These are phyloP conservation scores for Plectosphaerella plurivora DNA, from an alignment of 2,329 filamentous ascomycete genomes.

Conservation along the genomic window DNA sequence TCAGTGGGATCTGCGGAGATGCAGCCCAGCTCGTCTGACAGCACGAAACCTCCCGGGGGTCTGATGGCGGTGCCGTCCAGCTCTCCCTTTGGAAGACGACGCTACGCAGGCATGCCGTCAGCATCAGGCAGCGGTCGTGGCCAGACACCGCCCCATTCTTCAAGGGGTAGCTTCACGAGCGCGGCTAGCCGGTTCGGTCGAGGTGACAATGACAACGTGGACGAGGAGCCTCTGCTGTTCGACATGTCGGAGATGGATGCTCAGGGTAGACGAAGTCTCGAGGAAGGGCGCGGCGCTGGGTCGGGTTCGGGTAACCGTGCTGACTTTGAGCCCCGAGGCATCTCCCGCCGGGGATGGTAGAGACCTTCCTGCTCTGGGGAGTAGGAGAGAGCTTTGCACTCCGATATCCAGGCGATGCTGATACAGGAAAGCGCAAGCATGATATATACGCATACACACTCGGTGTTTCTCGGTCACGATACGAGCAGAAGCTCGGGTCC, in stretches of 20 bases:
- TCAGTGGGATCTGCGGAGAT: slow-evolving; percentile 31
- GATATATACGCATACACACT: background rate
- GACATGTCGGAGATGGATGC: slow-evolving; percentile 68
- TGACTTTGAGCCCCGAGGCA: slow-evolving; percentile 33
- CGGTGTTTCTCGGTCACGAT: background rate
- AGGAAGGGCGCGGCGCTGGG: slow-evolving; percentile 43
- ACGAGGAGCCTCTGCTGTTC: slow-evolving; percentile 68
- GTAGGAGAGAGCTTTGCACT: slow-evolving; percentile 5
- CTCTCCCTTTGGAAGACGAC: slow-evolving; percentile 41
- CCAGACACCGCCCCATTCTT: slow-evolving; percentile 39
- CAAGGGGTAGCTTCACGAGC: slow-evolving; percentile 40
- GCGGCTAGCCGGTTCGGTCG: slow-evolving; percentile 31
- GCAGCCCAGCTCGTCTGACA: slow-evolving; percentile 38
- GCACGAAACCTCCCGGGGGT: slow-evolving; percentile 36
- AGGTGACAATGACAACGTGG: slow-evolving; percentile 45
- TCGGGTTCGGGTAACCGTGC: slow-evolving; percentile 26
- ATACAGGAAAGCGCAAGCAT: background rate
- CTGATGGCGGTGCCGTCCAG: slow-evolving; percentile 35
- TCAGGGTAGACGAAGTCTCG: slow-evolving; percentile 52
- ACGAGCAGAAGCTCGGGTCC: too few relatives aligned
- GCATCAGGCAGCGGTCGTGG: slow-evolving; percentile 24
- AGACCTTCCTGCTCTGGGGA: background rate
- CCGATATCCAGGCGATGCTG: background rate
- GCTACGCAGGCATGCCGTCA: slow-evolving; percentile 38
- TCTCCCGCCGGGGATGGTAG: slow-evolving; percentile 31